These are phyloP conservation scores for Aquilaria yunnanensis DNA, from an alignment of 345 rosid genomes.

Conservation along the genomic window DNA sequence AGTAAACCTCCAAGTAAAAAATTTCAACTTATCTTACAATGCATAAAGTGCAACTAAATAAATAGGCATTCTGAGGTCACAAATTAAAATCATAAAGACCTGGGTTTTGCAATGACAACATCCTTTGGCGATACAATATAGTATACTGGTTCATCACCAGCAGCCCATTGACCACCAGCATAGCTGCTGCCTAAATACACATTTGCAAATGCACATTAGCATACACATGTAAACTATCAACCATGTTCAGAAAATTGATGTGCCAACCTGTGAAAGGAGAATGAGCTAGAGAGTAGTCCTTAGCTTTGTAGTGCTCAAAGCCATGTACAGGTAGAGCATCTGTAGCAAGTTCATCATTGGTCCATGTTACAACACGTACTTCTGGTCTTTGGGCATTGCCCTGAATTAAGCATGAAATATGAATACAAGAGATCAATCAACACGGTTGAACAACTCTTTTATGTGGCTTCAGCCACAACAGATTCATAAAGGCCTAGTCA, in stretches of 20 bases:
- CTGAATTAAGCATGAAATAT: conserved; percentile 27
- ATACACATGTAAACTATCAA: conserved; percentile 16
- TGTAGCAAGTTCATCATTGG: conserved; percentile 91
- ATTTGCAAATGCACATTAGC: conserved; percentile 13
- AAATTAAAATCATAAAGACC: conserved; percentile 33
- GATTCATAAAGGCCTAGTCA: neutral
- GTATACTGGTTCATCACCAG: conserved; percentile 96
- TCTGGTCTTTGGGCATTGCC: conserved; percentile 98
- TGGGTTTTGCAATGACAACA: conserved; percentile 97
- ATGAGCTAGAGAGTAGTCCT: conserved; percentile 96
- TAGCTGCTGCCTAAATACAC: conserved; percentile 83
- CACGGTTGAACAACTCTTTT: too few species aligned
- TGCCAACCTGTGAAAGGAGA: conserved; percentile 91
- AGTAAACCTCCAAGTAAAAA: too few species aligned
- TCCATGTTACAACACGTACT: conserved; percentile 89
- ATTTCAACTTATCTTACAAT: too few species aligned
- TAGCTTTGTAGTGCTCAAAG: conserved; percentile 96
- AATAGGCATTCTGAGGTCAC: too few species aligned
- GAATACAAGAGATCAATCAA: too few species aligned
- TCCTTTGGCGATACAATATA: conserved; percentile 97
- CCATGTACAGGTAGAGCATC: conserved; percentile 98
- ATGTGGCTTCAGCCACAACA: too few species aligned
- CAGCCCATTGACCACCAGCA: conserved; percentile 99
- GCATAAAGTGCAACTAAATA: too few species aligned
- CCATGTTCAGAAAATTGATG: conserved; percentile 14